Conservation (phyloP, 2,329 filamentous ascomycete species). For the Epichloe festucae region DNA sequence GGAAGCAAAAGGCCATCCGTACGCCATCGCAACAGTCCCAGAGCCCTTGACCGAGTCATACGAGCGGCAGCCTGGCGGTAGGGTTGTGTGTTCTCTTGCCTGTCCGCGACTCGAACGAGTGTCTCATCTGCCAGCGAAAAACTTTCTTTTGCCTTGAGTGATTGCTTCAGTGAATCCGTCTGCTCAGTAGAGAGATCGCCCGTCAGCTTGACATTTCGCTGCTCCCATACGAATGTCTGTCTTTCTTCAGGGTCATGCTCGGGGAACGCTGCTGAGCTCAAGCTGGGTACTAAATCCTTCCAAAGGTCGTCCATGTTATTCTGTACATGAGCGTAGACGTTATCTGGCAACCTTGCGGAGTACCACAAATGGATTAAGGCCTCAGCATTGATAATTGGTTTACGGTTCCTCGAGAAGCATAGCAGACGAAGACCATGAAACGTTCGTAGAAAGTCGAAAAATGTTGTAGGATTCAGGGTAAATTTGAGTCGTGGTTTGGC, state of each 20-base stretch:
- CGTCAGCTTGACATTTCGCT: background rate
- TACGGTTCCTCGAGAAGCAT: background rate
- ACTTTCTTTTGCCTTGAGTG: background rate
- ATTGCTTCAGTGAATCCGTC: accelerated
- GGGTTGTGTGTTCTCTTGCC: background rate
- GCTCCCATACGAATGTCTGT: background rate
- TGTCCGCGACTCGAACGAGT: background rate
- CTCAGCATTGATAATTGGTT: conserved; percentile 12
- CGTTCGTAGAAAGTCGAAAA: background rate
- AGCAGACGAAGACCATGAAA: background rate
- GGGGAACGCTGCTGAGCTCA: background rate
- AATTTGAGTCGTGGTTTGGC: conserved; percentile 8
- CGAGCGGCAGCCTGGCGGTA: background rate
- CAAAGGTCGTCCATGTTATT: background rate
- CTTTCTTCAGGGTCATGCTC: background rate
- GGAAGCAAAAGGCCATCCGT: conserved; percentile 13
- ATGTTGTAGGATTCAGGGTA: conserved; percentile 6
- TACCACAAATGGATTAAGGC: conserved; percentile 15
- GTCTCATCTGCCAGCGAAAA: background rate
- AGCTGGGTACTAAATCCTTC: background rate
- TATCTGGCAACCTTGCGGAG: conserved; percentile 9
- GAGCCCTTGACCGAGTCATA: conserved; percentile 10
- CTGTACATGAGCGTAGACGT: background rate
- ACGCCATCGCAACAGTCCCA: conserved; percentile 10
- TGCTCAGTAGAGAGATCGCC: background rate